These are phyloP conservation scores for Rhizomucor miehei DNA, from an alignment of 371 early-diverging fungal genomes.

Conservation along the genomic window DNA sequence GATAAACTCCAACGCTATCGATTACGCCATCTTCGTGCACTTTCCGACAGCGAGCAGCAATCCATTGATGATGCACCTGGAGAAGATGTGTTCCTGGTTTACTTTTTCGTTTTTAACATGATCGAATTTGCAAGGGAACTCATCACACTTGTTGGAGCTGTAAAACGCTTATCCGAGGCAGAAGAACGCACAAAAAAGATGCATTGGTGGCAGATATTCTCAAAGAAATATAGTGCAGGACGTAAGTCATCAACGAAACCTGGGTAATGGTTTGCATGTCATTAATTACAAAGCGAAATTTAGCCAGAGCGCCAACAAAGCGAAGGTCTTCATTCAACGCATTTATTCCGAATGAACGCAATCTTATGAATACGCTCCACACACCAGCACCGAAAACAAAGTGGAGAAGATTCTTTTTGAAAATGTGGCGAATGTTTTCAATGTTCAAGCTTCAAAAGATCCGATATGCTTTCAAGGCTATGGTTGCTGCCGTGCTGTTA, in stretches of 20 bases:
- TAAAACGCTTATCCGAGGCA: slow-evolving; percentile 30
- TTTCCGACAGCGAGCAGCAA: background rate
- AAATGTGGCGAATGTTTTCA: slow-evolving; percentile 56
- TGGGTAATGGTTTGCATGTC: too few species aligned
- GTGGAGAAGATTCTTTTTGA: slow-evolving; percentile 49
- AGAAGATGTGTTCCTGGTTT: slow-evolving; percentile 71
- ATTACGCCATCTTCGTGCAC: background rate
- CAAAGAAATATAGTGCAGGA: slow-evolving; percentile 3
- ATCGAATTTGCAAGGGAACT: slow-evolving; percentile 73
- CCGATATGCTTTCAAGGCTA: slow-evolving; percentile 70
- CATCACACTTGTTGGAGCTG: slow-evolving; percentile 49
- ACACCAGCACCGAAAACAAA: slow-evolving; percentile 61
- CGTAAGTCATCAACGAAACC: too few species aligned
- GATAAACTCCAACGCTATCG: slow-evolving; percentile 21
- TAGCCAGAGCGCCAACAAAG: too few species aligned
- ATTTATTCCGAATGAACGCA: slow-evolving; percentile 50
- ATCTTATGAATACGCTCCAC: slow-evolving; percentile 60
- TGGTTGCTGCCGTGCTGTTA: slow-evolving; percentile 57
- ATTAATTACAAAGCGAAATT: too few species aligned
- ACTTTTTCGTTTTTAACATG: slow-evolving; percentile 76
- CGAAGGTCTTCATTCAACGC: slow-evolving; percentile 8
- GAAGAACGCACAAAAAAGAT: slow-evolving; percentile 7
- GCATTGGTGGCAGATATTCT: slow-evolving; percentile 8
- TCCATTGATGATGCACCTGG: slow-evolving; percentile 19
- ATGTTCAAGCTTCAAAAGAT: slow-evolving; percentile 64